These are phyloP conservation scores for Venturia carpophila DNA, from an alignment of 2,329 filamentous ascomycete genomes.

Conservation along the genomic window DNA sequence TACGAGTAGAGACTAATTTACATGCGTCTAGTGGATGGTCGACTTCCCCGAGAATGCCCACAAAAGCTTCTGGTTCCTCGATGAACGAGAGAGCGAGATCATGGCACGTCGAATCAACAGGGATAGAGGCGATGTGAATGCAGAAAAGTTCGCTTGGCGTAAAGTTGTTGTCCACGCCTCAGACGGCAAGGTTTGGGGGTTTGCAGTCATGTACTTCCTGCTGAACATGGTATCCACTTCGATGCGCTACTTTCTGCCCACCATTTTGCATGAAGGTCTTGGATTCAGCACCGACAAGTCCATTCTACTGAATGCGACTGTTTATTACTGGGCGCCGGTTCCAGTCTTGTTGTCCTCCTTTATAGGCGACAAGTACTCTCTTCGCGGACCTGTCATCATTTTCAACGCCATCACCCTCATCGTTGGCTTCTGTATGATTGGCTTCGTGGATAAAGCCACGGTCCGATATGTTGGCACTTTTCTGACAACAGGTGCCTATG, in stretches of 20 bases:
- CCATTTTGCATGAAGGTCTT: conserved; percentile 50
- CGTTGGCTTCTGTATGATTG: conserved; percentile 57
- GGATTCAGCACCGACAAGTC: conserved; percentile 45
- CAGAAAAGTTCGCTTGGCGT: conserved; percentile 49
- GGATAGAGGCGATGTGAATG: conserved; percentile 53
- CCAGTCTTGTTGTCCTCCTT: conserved; percentile 16
- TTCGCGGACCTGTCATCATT: conserved; percentile 55
- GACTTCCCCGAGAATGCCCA: conserved; percentile 58
- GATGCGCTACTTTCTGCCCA: conserved; percentile 58
- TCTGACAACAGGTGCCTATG: conserved; percentile 59
- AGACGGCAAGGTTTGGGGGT: conserved; percentile 57
- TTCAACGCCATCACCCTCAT: conserved; percentile 59
- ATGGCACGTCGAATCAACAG: conserved; percentile 51
- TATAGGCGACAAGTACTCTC: conserved; percentile 51
- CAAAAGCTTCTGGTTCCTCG: conserved; percentile 51
- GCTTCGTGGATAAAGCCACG: conserved; percentile 51
- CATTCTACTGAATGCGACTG: conserved; percentile 18
- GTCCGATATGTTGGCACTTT: conserved; percentile 58
- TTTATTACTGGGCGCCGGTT: conserved; percentile 18
- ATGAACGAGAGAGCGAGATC: conserved; percentile 47
- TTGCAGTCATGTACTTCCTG: conserved; percentile 57
- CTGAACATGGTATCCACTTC: conserved; percentile 59
- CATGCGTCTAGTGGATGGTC: conserved; percentile 49
- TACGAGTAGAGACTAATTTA: not conserved
- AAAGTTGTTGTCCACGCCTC: conserved; percentile 47